These are phyloP conservation scores for Sclerotinia subarctica DNA, from an alignment of 2,329 filamentous ascomycete species.

Conservation along the genomic window DNA sequence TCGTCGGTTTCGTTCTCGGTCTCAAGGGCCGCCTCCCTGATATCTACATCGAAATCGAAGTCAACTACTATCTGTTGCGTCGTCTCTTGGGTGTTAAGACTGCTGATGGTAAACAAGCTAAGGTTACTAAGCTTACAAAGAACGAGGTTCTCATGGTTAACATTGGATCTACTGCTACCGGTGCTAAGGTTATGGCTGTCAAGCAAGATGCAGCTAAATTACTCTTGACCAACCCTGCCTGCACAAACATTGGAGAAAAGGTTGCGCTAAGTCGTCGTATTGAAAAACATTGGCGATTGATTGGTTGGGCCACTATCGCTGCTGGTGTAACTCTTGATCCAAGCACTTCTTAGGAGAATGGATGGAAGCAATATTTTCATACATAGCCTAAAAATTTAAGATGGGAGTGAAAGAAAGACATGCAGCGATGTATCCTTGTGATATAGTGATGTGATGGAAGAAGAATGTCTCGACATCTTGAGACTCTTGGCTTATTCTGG, in stretches of 20 bases:
- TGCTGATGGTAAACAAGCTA: conserved; percentile 97
- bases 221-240: conserved; percentile 86
- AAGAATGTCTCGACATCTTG: neutral
- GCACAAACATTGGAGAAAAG: conserved; percentile 97
- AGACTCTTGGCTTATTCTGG: neutral
- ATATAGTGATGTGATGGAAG: conserved; percentile 6
- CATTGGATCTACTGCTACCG: conserved; percentile 95
- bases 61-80: conserved; percentile 98
- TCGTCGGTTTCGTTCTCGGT: conserved; percentile 96
- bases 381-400: neutral
- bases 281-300: conserved; percentile 98
- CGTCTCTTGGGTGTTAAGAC: conserved; percentile 95
- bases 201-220: conserved; percentile 98
- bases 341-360: conserved; percentile 32
- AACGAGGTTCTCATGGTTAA: conserved; percentile 99
- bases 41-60: conserved; percentile 97
- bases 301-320: conserved; percentile 72
- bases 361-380: neutral
- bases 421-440: neutral
- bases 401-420: neutral
- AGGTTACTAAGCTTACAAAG: conserved; percentile 97
- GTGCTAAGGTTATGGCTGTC: conserved; percentile 94
- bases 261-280: conserved; percentile 94
- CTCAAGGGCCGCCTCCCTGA: conserved; percentile 90
- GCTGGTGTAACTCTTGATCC: conserved; percentile 39